Conservation (phyloP, 164 flowering plant species). For the Liquidambar formosana region DNA sequence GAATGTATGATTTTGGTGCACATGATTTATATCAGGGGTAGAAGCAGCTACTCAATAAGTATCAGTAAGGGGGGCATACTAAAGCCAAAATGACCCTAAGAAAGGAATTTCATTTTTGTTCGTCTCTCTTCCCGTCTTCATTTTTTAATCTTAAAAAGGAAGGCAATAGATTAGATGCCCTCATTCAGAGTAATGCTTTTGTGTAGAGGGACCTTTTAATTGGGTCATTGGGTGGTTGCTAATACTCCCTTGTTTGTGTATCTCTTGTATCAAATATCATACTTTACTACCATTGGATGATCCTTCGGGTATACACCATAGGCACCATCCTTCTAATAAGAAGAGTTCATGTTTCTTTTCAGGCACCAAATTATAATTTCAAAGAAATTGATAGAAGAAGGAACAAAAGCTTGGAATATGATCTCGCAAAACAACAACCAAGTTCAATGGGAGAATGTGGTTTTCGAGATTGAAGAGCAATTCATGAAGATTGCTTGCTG, state of each 20-base stretch:
- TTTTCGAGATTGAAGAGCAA: conserved; percentile 58
- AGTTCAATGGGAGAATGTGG: conserved; percentile 68
- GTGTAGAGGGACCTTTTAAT: background rate
- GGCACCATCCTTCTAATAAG: background rate
- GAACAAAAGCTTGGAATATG: conserved; percentile 64
- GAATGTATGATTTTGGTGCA: background rate
- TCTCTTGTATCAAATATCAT: background rate
- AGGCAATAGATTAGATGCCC: background rate
- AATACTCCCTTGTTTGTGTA: background rate
- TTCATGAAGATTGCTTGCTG: conserved; percentile 72
- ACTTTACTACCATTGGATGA: background rate
- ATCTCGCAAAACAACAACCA: conserved; percentile 52
- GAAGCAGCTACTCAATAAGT: background rate
- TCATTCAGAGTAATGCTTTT: background rate
- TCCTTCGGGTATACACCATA: background rate
- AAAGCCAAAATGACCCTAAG: background rate
- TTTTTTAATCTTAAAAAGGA: background rate
- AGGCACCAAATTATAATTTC: conserved; percentile 76
- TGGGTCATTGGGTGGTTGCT: background rate
- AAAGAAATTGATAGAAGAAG: conserved; percentile 76
- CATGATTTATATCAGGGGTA: background rate
- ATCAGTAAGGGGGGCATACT: background rate
- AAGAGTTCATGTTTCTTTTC: conserved; percentile 6
- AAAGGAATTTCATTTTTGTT: background rate
- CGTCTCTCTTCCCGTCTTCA: background rate